Percentiles rank a stretch among this genome's conserved stretches.
Evolutionary conservation across 305 asterid species (phyloP).

Genomic region (Fraxinus sp.): DNA sequence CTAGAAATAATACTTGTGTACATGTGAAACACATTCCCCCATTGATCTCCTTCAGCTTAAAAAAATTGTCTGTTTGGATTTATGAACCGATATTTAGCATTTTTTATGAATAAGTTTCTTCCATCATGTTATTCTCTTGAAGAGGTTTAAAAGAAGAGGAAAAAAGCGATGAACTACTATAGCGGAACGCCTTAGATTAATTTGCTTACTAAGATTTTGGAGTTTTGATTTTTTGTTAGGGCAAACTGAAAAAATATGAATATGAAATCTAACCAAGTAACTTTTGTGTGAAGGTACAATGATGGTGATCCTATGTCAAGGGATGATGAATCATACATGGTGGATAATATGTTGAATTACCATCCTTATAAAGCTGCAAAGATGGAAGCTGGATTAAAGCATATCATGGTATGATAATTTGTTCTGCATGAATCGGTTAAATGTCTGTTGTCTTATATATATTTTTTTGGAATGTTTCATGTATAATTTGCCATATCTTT

Average conservation of each 20-base stretch:
- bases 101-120: background rate
- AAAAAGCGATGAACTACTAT: background rate
- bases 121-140: slow-evolving; percentile 1
- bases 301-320: slow-evolving; percentile 76
- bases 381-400: too few relatives aligned
- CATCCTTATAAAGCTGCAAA: too few relatives aligned
- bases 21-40: background rate
- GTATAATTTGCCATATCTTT: too few relatives aligned
- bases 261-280: background rate
- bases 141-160: background rate
- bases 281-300: slow-evolving; percentile 58
- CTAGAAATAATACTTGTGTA: background rate
- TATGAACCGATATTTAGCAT: background rate
- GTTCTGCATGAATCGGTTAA: too few relatives aligned
- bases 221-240: background rate
- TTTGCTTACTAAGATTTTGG: slow-evolving; percentile 11
- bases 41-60: background rate
- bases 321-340: too few relatives aligned
- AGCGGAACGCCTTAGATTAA: background rate
- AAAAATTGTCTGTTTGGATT: background rate
- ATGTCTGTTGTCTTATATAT: too few relatives aligned
- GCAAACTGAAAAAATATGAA: background rate
- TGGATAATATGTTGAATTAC: too few relatives aligned
- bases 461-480: too few relatives aligned
- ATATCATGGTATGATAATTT: too few relatives aligned